Evolutionary conservation across 2,329 filamentous ascomycete species (phyloP).

Genomic region (Ambrosiella cleistominuta): DNA sequence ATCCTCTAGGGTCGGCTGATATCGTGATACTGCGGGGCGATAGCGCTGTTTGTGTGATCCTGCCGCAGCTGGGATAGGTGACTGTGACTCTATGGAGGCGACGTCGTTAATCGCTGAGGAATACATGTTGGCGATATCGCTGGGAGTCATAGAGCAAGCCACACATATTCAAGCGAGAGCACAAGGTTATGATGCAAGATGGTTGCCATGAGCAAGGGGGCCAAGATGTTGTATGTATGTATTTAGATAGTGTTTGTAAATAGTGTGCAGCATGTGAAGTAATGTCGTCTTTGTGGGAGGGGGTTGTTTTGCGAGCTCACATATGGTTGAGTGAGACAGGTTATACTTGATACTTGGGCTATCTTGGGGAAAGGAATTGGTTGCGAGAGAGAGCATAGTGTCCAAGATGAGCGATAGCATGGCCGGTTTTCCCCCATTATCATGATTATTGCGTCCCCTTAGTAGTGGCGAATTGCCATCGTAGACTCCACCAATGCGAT

Average conservation of each 20-base stretch:
- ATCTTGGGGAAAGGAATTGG: too few relatives aligned
- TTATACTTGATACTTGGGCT: too few relatives aligned
- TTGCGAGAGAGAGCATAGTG: too few relatives aligned
- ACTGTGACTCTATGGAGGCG: neutral
- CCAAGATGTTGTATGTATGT: neutral
- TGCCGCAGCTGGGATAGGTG: neutral
- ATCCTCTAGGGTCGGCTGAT: neutral
- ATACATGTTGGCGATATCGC: neutral
- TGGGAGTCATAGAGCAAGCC: neutral
- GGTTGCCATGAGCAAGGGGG: neutral
- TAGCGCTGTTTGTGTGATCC: neutral
- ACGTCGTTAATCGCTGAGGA: neutral
- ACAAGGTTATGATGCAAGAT: neutral
- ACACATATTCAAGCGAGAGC: neutral
- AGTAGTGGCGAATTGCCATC: too few relatives aligned
- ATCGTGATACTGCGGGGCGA: neutral
- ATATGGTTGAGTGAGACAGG: too few relatives aligned
- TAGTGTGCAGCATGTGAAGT: neutral
- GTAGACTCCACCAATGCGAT: too few relatives aligned
- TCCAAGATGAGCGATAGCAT: too few relatives aligned
- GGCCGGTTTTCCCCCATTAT: too few relatives aligned
- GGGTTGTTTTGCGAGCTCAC: too few relatives aligned
- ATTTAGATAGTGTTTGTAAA: neutral
- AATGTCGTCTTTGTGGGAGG: neutral
- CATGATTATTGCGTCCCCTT: too few relatives aligned